These are phyloP conservation scores for Boletellus deceptivus DNA, from an alignment of 1,284 basidiomycete genomes.

Conservation along the genomic window DNA sequence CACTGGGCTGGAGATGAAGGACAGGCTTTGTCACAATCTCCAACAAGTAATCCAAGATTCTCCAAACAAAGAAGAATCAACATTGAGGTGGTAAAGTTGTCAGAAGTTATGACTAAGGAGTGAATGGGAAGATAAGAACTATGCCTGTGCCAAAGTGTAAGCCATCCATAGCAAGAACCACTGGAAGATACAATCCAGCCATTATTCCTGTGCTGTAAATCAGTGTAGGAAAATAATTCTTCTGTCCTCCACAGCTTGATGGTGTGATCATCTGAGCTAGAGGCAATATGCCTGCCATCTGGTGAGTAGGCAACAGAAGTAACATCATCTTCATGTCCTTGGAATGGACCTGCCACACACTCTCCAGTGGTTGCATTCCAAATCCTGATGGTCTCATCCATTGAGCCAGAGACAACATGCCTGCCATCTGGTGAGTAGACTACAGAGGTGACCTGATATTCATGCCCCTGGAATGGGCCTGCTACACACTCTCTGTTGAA, in stretches of 20 bases:
- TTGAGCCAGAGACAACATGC: background rate
- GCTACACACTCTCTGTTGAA: too few species aligned
- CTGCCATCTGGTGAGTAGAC: background rate
- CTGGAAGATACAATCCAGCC: background rate
- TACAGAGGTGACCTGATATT: background rate
- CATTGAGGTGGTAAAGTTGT: background rate
- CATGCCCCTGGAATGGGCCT: background rate
- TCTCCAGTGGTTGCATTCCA: too few species aligned
- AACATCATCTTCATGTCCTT: too few species aligned
- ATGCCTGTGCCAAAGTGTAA: background rate
- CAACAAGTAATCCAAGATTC: background rate
- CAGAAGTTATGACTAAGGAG: background rate
- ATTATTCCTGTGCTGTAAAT: background rate
- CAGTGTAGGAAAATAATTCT: background rate
- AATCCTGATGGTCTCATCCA: too few species aligned
- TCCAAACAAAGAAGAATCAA: too few species aligned
- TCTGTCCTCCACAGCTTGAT: background rate
- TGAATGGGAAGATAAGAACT: background rate
- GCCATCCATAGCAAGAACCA: background rate
- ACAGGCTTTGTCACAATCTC: conserved; percentile 2
- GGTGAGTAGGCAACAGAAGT: too few species aligned
- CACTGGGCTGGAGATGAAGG: conserved; percentile 3
- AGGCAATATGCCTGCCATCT: too few species aligned
- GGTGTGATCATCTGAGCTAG: too few species aligned
- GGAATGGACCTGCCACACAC: too few species aligned